Evolutionary conservation across 1,284 basidiomycete genomes (phyloP), one percentile per base, ranked within the genome.

Genomic region (Marasmius tenuissimus): DNA sequence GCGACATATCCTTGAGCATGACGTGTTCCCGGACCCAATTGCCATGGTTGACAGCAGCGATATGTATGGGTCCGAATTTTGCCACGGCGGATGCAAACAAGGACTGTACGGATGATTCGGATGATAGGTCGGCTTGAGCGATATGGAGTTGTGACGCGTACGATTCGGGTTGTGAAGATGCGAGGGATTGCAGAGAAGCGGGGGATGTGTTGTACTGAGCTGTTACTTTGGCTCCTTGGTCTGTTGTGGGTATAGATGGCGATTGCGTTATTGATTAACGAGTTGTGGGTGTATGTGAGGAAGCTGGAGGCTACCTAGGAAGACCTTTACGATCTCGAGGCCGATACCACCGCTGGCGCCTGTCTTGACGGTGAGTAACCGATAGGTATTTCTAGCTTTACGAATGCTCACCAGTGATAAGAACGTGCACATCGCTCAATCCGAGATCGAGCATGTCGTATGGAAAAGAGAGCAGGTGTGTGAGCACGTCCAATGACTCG

Each of bases 201-300:
- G 74, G 66, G 48, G 81, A 85, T 10, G 82, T 81, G 71, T 90
- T 87, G 73, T 88, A 93, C 69, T 92, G 88, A 0, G 88, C 89
- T 0, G 88, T 85, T 9, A 92, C 88, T 61, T 80, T 81, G 2
- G 90, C 87, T 3, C 87, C 88, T 66, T 88, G 85, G 39, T 83
- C 88, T 90, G 69, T 34, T 11, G 9, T 22, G 2, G 10, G 2
- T 10, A 34, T 18, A n/a, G 12, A 27, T 27, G 27, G 4, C 27
- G 27, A 27, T 27, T 27, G 27, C 27, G 2, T 2, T 27, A 12
- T 14, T 16, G 34, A 18, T 37, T 12, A 37, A 38, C 14, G 12
- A 2, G n/a, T 37, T 54, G 12, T 12, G 38, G 6, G 16, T 37
- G 8, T 11, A 1, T 9, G 14, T n/a, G 20, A n/a, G 16, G 4